These are phyloP conservation scores for Acer saccharum DNA, from an alignment of 345 rosid species.

Conservation along the genomic window DNA sequence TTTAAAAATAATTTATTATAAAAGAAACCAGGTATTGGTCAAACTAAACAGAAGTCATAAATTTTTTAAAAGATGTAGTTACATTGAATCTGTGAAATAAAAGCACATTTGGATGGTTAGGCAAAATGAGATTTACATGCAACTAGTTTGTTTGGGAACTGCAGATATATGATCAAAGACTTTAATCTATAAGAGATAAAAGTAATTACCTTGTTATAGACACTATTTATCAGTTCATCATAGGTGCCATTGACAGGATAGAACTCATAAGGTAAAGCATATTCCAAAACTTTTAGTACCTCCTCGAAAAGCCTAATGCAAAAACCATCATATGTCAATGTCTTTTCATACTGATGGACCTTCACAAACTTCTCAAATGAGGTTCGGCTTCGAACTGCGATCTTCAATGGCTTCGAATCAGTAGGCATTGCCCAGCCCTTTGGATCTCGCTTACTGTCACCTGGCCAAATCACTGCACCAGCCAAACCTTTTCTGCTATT, in stretches of 20 bases:
- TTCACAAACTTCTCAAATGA: conserved; percentile 47
- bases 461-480: conserved; percentile 43
- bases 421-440: conserved; percentile 49
- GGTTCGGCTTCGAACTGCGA: conserved; percentile 49
- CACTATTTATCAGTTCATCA: conserved; percentile 36
- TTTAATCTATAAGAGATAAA: not conserved
- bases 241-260: conserved; percentile 36
- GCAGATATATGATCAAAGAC: not conserved
- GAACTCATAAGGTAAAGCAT: conserved; percentile 30
- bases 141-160: not conserved
- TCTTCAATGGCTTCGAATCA: conserved; percentile 27
- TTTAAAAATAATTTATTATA: too few relatives aligned
- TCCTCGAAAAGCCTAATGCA: conserved; percentile 49
- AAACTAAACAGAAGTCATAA: not conserved
- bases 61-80: not conserved
- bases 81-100: not conserved
- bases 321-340: conserved; percentile 39
- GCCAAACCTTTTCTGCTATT: conserved; percentile 6
- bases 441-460: conserved; percentile 23
- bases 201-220: conserved; percentile 48
- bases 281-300: conserved; percentile 18
- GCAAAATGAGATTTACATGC: not conserved
- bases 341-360: conserved; percentile 16
- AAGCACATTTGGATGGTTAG: not conserved
- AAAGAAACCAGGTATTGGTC: not conserved